Conservation (phyloP, 306 rosid species). For the Boehmeria nivea region DNA sequence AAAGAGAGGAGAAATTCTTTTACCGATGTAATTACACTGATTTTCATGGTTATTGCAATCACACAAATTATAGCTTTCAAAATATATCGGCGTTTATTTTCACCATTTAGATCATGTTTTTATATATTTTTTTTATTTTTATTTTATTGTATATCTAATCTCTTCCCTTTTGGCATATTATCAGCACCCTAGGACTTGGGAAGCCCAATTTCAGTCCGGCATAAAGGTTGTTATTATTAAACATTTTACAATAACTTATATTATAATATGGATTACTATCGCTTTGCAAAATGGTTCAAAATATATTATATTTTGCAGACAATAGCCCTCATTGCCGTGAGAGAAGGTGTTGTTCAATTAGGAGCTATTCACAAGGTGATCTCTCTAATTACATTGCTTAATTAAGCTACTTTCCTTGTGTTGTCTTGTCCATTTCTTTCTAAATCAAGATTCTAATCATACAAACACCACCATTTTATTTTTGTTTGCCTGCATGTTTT, state of each 20-base stretch:
- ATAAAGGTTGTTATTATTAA: constrained; percentile 51
- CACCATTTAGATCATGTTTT: too few species aligned
- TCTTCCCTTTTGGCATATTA: constrained; percentile 18
- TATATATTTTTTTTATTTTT: constrained; percentile 4
- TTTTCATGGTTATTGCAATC: constrained; percentile 1
- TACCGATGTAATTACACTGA: too few species aligned
- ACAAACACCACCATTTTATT: neutral
- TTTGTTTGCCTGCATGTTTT: too few species aligned
- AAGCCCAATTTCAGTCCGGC: constrained; percentile 98
- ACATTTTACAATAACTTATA: neutral
- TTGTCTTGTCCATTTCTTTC: neutral
- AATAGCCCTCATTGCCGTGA: constrained; percentile 88
- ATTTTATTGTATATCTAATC: constrained; percentile 1
- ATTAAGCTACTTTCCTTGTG: too few species aligned
- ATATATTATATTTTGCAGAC: constrained; percentile 62
- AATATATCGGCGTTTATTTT: too few species aligned
- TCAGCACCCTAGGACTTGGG: constrained; percentile 99
- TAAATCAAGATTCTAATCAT: neutral
- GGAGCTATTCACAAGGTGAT: constrained; percentile 79
- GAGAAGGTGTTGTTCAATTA: constrained; percentile 96
- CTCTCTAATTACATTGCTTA: neutral
- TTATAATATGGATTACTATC: too few species aligned
- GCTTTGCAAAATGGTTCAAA: too few species aligned
- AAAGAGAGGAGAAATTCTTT: neutral
- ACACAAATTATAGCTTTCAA: too few species aligned